Evolutionary conservation across 345 rosid genomes (phyloP).

Genomic region (Excoecaria agallocha): DNA sequence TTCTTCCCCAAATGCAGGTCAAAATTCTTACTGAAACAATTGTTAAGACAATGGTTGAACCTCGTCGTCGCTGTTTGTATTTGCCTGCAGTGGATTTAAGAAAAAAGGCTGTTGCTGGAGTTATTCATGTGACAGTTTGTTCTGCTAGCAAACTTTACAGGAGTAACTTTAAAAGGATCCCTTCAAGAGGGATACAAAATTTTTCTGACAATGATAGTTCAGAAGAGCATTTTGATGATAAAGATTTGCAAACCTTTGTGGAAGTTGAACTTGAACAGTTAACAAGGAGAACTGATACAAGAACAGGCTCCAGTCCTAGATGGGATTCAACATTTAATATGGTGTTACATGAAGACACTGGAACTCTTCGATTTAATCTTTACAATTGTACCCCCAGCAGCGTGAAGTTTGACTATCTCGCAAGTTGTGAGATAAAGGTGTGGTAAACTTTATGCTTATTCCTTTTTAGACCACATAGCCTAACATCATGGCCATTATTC

Average conservation of each 20-base stretch:
- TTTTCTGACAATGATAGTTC: constrained; percentile 27
- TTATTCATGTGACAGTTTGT: constrained; percentile 63
- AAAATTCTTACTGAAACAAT: constrained; percentile 75
- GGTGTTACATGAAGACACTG: constrained; percentile 80
- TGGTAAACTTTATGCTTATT: not conserved
- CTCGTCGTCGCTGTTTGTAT: constrained; percentile 72
- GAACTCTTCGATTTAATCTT: constrained; percentile 65
- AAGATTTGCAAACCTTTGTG: constrained; percentile 71
- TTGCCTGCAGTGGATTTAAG: constrained; percentile 72
- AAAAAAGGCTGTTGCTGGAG: constrained; percentile 85
- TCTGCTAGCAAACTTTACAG: constrained; percentile 69
- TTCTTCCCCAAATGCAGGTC: constrained; percentile 38
- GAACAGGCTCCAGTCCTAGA: constrained; percentile 59
- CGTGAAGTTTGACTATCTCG: constrained; percentile 63
- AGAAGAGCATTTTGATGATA: constrained; percentile 43
- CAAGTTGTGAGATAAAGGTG: constrained; percentile 95
- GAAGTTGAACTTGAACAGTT: constrained; percentile 87
- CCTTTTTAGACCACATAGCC: not conserved
- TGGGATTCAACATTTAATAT: constrained; percentile 90
- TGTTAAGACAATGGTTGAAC: constrained; percentile 92
- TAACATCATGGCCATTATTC: not conserved
- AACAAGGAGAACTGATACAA: constrained; percentile 66
- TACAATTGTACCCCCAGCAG: constrained; percentile 57
- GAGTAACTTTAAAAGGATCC: constrained; percentile 55
- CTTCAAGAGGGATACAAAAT: constrained; percentile 49